phyloP scores from a whole-genome alignment of 164 flowering plant genomes.

The Magnolia sinica region DNA sequence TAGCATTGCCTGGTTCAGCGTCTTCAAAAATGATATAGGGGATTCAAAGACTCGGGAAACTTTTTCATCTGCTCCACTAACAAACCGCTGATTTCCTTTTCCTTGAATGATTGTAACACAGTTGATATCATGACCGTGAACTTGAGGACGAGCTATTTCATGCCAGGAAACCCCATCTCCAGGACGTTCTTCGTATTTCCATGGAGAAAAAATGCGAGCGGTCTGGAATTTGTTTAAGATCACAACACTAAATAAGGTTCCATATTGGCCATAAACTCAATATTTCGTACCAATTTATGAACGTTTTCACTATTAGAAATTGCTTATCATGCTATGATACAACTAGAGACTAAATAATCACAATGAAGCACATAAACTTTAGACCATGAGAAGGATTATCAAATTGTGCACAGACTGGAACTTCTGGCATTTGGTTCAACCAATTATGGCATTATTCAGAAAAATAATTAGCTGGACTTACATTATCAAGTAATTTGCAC shows the following conservation, averaged over 20 bases:
- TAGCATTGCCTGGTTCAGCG: conserved; percentile 54
- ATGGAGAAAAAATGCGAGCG: conserved; percentile 75
- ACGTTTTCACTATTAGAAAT: background rate
- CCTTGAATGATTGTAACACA: conserved; percentile 76
- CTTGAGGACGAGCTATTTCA: conserved; percentile 98
- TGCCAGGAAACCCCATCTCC: conserved; percentile 56
- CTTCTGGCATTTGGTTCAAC: too few relatives aligned
- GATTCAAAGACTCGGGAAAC: conserved; percentile 98
- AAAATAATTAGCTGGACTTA: too few relatives aligned
- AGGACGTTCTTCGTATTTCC: conserved; percentile 41
- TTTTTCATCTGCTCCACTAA: conserved; percentile 97
- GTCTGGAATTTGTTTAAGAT: conserved; percentile 50
- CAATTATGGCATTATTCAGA: too few relatives aligned
- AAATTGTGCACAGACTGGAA: background rate
- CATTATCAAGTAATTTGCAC: background rate
- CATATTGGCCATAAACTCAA: background rate
- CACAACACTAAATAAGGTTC: background rate
- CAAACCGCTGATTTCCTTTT: conserved; percentile 86
- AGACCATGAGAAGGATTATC: background rate
- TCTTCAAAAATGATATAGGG: conserved; percentile 84
- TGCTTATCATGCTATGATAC: background rate
- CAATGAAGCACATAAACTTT: too few relatives aligned
- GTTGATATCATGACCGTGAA: conserved; percentile 97
- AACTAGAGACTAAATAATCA: too few relatives aligned
- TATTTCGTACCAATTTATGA: background rate